Percentiles rank a stretch among this genome's conserved stretches.
phyloP scores from a whole-genome alignment of 345 rosid genomes.

The Brassica juncea region DNA sequence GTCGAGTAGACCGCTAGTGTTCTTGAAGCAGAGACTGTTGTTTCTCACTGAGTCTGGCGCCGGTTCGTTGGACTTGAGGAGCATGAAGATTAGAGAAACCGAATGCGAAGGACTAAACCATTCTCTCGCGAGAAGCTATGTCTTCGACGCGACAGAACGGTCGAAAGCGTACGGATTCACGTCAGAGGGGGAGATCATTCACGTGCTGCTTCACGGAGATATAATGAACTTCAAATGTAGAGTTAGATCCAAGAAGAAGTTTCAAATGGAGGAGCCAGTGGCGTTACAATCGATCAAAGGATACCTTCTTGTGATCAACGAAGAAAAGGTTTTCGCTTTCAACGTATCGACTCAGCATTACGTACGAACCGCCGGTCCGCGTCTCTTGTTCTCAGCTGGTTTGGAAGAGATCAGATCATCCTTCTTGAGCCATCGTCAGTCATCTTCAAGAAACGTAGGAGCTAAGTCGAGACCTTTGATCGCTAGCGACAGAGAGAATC shows the following conservation, averaged over 20 bases:
- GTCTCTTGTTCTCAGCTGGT: constrained; percentile 68
- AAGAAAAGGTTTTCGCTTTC: constrained; percentile 64
- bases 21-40: constrained; percentile 89
- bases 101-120: constrained; percentile 85
- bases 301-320: constrained; percentile 62
- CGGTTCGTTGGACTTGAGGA: constrained; percentile 86
- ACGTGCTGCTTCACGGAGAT: constrained; percentile 76
- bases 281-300: constrained; percentile 82
- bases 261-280: constrained; percentile 66
- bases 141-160: constrained; percentile 73
- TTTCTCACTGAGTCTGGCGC: constrained; percentile 89
- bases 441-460: constrained; percentile 19
- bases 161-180: constrained; percentile 93
- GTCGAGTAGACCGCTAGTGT: constrained; percentile 67
- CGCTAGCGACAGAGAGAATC: constrained; percentile 81
- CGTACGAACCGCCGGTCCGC: constrained; percentile 66
- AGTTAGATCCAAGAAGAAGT: constrained; percentile 80
- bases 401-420: constrained; percentile 77
- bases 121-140: constrained; percentile 62
- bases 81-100: constrained; percentile 78
- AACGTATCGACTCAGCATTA: constrained; percentile 86
- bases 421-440: constrained; percentile 54
- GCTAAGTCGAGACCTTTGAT: constrained; percentile 54
- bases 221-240: constrained; percentile 91
- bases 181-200: constrained; percentile 79